Percentiles rank a stretch among this genome's conserved stretches.
Conservation (phyloP, 768 basidiomycete species). For the Krasilnikovozyma curviuscula region DNA sequence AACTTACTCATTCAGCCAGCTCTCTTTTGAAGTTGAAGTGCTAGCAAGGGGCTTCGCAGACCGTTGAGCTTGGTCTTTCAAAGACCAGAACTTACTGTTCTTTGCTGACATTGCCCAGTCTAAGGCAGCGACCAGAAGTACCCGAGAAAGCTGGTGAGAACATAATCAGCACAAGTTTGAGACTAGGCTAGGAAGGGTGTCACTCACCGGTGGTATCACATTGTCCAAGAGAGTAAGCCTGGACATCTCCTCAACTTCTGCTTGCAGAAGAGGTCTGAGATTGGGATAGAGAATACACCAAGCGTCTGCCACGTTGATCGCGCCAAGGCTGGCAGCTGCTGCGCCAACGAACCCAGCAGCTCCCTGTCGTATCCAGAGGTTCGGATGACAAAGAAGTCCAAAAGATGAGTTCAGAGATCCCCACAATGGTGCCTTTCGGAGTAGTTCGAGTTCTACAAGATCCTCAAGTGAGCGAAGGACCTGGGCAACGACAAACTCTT, state of each 20-base stretch:
- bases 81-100: slow-evolving; percentile 46
- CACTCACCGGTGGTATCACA: slow-evolving; percentile 56
- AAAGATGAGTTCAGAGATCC: slow-evolving; percentile 75
- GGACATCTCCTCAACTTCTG: slow-evolving; percentile 55
- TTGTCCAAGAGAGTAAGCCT: slow-evolving; percentile 54
- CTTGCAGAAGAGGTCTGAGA: slow-evolving; percentile 62
- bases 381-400: slow-evolving; percentile 86
- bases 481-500: slow-evolving; percentile 80
- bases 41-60: too few species aligned
- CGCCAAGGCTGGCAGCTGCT: slow-evolving; percentile 78
- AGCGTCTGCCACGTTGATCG: slow-evolving; percentile 66
- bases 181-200: neutral
- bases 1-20: too few species aligned
- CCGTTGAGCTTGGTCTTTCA: too few species aligned
- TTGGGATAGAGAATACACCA: slow-evolving; percentile 97
- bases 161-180: neutral
- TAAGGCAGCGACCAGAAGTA: slow-evolving; percentile 31
- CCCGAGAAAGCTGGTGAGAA: slow-evolving; percentile 35
- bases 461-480: slow-evolving; percentile 75
- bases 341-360: slow-evolving; percentile 19
- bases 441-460: slow-evolving; percentile 70
- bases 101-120: slow-evolving; percentile 26
- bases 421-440: slow-evolving; percentile 78
- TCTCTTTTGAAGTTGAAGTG: neutral
- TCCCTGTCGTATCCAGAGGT: slow-evolving; percentile 80